These are phyloP conservation scores for Hippophae rhamnoides DNA, from an alignment of 306 rosid genomes.

Conservation along the genomic window DNA sequence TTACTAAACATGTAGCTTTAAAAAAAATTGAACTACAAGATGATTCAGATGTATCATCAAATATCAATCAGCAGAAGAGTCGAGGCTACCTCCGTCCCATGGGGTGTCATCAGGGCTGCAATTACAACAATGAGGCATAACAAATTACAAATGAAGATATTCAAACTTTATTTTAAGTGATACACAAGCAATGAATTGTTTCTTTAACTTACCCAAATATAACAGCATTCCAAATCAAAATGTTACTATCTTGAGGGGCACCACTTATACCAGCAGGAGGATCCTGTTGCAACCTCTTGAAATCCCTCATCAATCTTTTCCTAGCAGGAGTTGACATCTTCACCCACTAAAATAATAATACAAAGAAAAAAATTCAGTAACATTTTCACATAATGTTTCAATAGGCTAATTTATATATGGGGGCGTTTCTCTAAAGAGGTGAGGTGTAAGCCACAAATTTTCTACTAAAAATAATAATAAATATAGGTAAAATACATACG, in stretches of 20 bases:
- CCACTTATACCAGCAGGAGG: slow-evolving; percentile 97
- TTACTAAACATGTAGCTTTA: background rate
- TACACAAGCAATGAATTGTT: background rate
- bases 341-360: slow-evolving; percentile 44
- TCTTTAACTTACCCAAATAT: slow-evolving; percentile 70
- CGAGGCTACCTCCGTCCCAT: slow-evolving; percentile 90
- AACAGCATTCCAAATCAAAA: slow-evolving; percentile 97
- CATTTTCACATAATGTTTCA: slow-evolving; percentile 1
- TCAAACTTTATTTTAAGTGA: background rate
- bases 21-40: slow-evolving; percentile 1
- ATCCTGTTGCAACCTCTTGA: slow-evolving; percentile 84
- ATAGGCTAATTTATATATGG: no score
- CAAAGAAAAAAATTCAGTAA: slow-evolving; percentile 1
- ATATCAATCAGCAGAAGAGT: slow-evolving; percentile 14
- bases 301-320: slow-evolving; percentile 92
- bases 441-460: no score
- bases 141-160: background rate
- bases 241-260: slow-evolving; percentile 90
- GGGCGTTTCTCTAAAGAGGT: no score
- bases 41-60: slow-evolving; percentile 5
- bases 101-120: slow-evolving; percentile 96
- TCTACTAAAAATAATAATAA: no score
- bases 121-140: slow-evolving; percentile 18
- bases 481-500: no score
- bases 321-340: slow-evolving; percentile 90